phyloP scores from a whole-genome alignment of 192 early-diverging fungal genomes.

The Diversispora epigaea region DNA sequence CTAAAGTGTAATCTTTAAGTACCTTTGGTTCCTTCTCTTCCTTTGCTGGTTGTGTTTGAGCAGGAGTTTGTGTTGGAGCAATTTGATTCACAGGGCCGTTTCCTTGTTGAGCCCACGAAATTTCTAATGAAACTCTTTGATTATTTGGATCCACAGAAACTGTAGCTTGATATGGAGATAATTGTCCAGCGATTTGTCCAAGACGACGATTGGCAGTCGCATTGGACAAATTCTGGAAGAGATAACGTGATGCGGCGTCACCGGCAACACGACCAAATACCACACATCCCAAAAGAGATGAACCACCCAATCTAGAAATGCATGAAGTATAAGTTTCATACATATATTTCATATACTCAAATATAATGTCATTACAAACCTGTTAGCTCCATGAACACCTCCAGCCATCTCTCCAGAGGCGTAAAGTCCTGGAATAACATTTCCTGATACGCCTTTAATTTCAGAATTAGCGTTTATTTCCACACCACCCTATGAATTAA shows the following conservation, averaged over 20 bases:
- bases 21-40: conserved; percentile 27
- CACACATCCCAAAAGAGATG: conserved; percentile 91
- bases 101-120: conserved; percentile 45
- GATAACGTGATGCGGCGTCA: conserved; percentile 59
- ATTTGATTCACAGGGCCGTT: conserved; percentile 12
- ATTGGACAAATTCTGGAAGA: conserved; percentile 54
- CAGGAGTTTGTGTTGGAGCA: conserved; percentile 26
- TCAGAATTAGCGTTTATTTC: conserved; percentile 72
- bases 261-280: conserved; percentile 96
- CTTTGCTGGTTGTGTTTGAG: conserved; percentile 34
- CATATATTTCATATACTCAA: not conserved
- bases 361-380: not conserved
- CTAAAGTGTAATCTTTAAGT: conserved; percentile 54
- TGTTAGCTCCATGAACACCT: conserved; percentile 89
- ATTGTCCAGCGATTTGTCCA: conserved; percentile 63
- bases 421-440: conserved; percentile 77
- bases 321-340: not conserved
- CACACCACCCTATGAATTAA: conserved; percentile 72
- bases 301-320: conserved; percentile 77
- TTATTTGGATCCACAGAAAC: conserved; percentile 49
- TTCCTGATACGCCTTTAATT: conserved; percentile 55
- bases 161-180: conserved; percentile 58
- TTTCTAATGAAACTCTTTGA: conserved; percentile 53
- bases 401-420: conserved; percentile 94
- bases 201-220: conserved; percentile 60